These are phyloP conservation scores for Sequoiadendron giganteum DNA, from an alignment of 75 land plant genomes.

Conservation along the genomic window DNA sequence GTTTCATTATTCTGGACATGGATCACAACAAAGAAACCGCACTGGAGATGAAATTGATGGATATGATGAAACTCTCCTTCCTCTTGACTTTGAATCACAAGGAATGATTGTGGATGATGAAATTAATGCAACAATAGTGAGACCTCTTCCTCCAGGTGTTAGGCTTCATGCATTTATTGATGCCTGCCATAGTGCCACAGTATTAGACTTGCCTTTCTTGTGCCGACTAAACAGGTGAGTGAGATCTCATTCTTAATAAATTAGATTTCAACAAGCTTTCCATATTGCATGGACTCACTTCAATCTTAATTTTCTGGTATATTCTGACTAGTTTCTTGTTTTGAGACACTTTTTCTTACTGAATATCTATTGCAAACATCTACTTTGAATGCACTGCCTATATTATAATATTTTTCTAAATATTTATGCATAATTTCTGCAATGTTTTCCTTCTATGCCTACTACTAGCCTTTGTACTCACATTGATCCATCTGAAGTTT, in stretches of 20 bases:
- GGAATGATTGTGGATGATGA: constrained; percentile 92
- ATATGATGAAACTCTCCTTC: constrained; percentile 80
- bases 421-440: background rate
- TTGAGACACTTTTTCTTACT: background rate
- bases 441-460: background rate
- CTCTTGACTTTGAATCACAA: constrained; percentile 76
- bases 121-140: constrained; percentile 78
- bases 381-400: background rate
- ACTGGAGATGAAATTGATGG: constrained; percentile 89
- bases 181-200: constrained; percentile 93
- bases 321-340: background rate
- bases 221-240: constrained; percentile 73
- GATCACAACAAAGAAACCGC: constrained; percentile 71
- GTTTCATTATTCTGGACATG: constrained; percentile 96
- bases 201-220: constrained; percentile 77
- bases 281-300: background rate
- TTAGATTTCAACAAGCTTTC: background rate
- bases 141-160: constrained; percentile 77
- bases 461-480: background rate
- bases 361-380: background rate
- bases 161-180: constrained; percentile 87
- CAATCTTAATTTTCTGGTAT: background rate
- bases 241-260: background rate
- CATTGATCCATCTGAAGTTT: background rate
- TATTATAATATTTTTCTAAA: background rate